These are phyloP conservation scores for Aspergillus luchuensis DNA, from an alignment of 2,329 filamentous ascomycete species.

Conservation along the genomic window DNA sequence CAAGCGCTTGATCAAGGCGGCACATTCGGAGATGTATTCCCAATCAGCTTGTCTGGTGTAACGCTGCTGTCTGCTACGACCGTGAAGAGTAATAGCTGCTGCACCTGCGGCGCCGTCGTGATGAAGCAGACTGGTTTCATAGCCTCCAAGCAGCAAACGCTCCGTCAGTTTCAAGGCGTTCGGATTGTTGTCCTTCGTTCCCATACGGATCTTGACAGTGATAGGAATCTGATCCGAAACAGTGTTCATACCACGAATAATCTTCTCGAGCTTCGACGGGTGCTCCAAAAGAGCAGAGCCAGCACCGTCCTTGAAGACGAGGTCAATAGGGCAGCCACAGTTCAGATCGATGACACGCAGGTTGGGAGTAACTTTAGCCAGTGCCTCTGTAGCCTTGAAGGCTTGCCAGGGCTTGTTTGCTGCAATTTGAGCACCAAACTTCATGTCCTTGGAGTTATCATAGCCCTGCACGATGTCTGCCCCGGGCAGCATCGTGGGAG, in stretches of 20 bases:
- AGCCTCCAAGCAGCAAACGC: slow-evolving; percentile 76
- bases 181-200: slow-evolving; percentile 76
- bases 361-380: slow-evolving; percentile 75
- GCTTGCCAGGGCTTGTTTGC: slow-evolving; percentile 90
- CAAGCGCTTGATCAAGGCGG: slow-evolving; percentile 78
- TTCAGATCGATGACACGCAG: slow-evolving; percentile 92
- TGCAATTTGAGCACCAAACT: slow-evolving; percentile 90
- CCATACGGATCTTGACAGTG: slow-evolving; percentile 92
- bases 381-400: slow-evolving; percentile 80
- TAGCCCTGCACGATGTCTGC: slow-evolving; percentile 70
- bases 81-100: slow-evolving; percentile 94
- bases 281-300: slow-evolving; percentile 91
- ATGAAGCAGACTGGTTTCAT: slow-evolving; percentile 65
- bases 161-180: slow-evolving; percentile 81
- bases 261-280: slow-evolving; percentile 86
- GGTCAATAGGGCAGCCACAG: slow-evolving; percentile 95
- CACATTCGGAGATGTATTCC: slow-evolving; percentile 89
- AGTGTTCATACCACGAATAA: slow-evolving; percentile 92
- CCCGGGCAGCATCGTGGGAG: slow-evolving; percentile 65
- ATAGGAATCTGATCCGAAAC: slow-evolving; percentile 90
- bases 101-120: slow-evolving; percentile 74
- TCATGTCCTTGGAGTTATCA: slow-evolving; percentile 78
- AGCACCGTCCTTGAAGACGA: slow-evolving; percentile 83
- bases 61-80: slow-evolving; percentile 87
- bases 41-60: slow-evolving; percentile 94